Evolutionary conservation across 2,329 filamentous ascomycete genomes (phyloP), one percentile per base, ranked within the genome.

Genomic region (Hyphodiscus sp.): DNA sequence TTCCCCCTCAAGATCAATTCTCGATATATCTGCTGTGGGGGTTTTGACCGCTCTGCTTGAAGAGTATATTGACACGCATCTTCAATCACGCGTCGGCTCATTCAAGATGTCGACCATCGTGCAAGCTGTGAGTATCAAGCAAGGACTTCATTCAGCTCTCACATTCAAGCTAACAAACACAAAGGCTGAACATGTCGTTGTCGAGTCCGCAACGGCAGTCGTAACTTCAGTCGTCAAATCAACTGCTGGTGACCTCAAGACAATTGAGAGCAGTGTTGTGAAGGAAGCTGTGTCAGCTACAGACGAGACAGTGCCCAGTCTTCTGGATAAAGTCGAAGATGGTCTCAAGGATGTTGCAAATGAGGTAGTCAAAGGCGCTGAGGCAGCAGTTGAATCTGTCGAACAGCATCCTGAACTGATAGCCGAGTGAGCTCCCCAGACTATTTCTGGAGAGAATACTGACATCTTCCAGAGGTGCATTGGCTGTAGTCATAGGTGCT

Each of bases 341-440:
- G 57, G 53, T n/a, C 46, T 61, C 18, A 50, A 56, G 26, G 51
- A 52, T 23, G 54, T 64, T n/a, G 53, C 44, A 4, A 49, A 58
- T 7, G 61, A 64, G 47, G 54, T 59, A 7, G 51, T 51, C 0
- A 53, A 61, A 19, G 61, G 62, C 13, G 62, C 53, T 15, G 51
- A 57, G 16, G 51, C 62, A 45, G 57, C 58, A 1, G 53, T 60
- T 15, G 50, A 58, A 15, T 49, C 59, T 5, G 55, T 64, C 23
- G 52, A 64, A 45, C 51, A 56, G 20, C 61, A 64, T 45, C 62
- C 62, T 19, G 62, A 64, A 42, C 50, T 64, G 20, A 53, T 64
- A 41, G 61, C 59, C 11, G 61, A 64, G 62, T 63, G 52, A 55
- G 60, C 50, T 29, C 45, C 43, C 43, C 41, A 30, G 20, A 13